A percentile compares a stretch with the other conserved stretches of the same genome.
Conservation (phyloP, 1,284 basidiomycete species). For the Cryptococcus sp. region DNA sequence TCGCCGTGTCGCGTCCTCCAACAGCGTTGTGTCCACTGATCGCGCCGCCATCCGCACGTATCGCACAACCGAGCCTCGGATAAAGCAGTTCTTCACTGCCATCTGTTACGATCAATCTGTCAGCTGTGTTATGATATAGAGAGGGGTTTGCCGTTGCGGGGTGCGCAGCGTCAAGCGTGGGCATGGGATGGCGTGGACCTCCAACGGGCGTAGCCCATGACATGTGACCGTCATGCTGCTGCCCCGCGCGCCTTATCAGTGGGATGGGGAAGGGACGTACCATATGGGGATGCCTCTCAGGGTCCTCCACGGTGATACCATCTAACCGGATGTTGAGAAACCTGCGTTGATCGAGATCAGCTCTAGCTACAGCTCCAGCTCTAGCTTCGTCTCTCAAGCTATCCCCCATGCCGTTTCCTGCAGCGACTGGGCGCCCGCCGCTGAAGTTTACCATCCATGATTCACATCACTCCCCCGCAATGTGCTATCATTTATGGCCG, state of each 20-base stretch:
- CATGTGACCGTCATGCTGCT: no score
- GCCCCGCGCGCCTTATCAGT: not conserved
- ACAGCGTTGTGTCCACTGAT: constrained; percentile 89
- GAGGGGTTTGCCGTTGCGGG: no score
- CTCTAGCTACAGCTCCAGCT: not conserved
- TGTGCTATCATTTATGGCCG: not conserved
- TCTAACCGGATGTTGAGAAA: constrained; percentile 98
- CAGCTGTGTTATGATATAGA: not conserved
- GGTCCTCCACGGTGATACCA: constrained; percentile 87
- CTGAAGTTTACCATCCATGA: not conserved
- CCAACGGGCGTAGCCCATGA: not conserved
- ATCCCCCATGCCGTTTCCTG: not conserved
- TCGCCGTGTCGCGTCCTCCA: constrained; percentile 96
- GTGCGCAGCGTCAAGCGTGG: no score
- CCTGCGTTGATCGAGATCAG: constrained; percentile 51
- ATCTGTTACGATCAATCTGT: constrained; percentile 59
- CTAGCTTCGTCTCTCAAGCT: not conserved
- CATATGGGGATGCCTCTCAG: constrained; percentile 95
- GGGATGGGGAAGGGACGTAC: constrained; percentile 53
- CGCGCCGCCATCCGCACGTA: constrained; percentile 92
- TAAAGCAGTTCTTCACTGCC: constrained; percentile 98
- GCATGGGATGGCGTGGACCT: no score
- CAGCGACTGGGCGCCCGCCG: not conserved
- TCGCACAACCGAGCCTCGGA: constrained; percentile 94
- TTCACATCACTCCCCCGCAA: not conserved